Base-by-base conservation (phyloP, 2,329 filamentous ascomycete species). In the Cyclaneusma minus region DNA sequence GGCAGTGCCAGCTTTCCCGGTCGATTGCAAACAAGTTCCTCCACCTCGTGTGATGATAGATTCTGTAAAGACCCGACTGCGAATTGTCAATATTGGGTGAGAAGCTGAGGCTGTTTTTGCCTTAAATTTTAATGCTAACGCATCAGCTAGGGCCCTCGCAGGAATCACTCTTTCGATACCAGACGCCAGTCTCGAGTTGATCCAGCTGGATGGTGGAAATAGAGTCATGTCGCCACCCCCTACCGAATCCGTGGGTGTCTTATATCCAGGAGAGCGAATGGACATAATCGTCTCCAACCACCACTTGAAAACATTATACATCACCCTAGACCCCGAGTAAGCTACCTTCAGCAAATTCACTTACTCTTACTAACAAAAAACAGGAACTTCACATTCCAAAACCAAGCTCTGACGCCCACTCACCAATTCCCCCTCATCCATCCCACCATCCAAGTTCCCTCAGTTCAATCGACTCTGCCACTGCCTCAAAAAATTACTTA, bases 21-120 rank as follows among this genome's bases (percentile, higher is more conserved):
- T 63, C 3, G 49, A 64, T 29, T 64, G 60, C 33, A 34, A 44
- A 4, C 30, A 43, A 4, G 37, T 43, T 3, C 18, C 13, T 7
- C 26, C 39, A 3, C 43, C 49, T 5, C 35, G 46, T 22, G 25
- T 50, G 13, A 15, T 32, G 8, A 23, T 47, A 4, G 39, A 48
- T 22, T 27, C 29, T 10, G 25, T 30, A 7, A 32, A 35, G 3
- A 40, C 37, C 27, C 41, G 54, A 16, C 31, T 59, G 5, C 47
- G 56, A 5, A 35, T 59, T 5, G 48, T 58, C 7, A 60, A 60
- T 36, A 56, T 52, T 3, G 56, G 57, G 53, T 55, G 34, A 17
- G 16, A 14, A n/a, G n/a, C n/a, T n/a, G n/a, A n/a, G n/a, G n/a
- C n/a, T n/a, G n/a, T n/a, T n/a, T 15, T 38, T 21, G 28, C 24